phyloP scores from a whole-genome alignment of 176 grass and related monocot species.

The Rhynchospora tenuis region DNA sequence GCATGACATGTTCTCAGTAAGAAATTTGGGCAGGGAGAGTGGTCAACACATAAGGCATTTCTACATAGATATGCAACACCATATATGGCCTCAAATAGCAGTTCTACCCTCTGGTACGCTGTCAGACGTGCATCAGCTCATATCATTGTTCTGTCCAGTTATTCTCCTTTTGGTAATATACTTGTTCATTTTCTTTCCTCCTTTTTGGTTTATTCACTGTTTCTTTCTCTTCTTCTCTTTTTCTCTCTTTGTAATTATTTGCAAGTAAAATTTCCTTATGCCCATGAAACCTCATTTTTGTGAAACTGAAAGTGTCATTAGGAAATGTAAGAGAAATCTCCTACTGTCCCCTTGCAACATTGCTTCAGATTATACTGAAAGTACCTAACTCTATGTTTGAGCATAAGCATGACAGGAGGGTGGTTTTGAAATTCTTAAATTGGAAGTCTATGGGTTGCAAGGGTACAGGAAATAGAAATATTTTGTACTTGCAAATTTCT shows the following conservation, averaged over 20 bases:
- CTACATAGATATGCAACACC: conserved; percentile 65
- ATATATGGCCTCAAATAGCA: conserved; percentile 76
- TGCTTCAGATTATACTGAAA: conserved; percentile 5
- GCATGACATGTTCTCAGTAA: not conserved
- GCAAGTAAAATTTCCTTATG: not conserved
- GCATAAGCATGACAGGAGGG: not conserved
- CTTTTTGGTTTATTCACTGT: not conserved
- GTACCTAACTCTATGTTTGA: conserved; percentile 6
- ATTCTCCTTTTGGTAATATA: conserved; percentile 88
- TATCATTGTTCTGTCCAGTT: conserved; percentile 93
- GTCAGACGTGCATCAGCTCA: conserved; percentile 89
- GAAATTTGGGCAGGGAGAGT: conserved; percentile 56
- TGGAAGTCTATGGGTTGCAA: not conserved
- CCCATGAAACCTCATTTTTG: not conserved
- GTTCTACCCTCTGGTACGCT: conserved; percentile 95
- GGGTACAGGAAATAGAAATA: not conserved
- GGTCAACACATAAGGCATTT: conserved; percentile 69
- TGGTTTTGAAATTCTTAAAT: not conserved
- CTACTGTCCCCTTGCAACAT: not conserved
- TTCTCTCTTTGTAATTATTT: not conserved
- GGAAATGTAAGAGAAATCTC: not conserved
- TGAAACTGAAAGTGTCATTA: not conserved
- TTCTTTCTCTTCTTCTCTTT: not conserved
- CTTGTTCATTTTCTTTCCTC: conserved; percentile 17
- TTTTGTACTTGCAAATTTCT: not conserved